Conservation (phyloP, 164 flowering plant genomes). For the Chimonanthus praecox region DNA sequence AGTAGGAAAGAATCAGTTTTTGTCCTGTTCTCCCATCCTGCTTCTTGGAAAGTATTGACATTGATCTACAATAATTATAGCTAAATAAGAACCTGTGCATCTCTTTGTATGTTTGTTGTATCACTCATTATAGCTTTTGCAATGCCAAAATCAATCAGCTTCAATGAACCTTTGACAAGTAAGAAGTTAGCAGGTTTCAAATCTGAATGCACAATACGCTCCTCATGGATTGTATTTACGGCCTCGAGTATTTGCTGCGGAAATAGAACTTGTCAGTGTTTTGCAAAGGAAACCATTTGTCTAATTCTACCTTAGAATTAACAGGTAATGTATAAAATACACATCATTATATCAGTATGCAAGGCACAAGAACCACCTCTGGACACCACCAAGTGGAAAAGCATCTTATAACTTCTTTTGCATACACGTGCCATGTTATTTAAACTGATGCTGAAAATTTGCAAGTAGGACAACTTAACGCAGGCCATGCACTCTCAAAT, state of each 20-base stretch:
- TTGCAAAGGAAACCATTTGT: not conserved
- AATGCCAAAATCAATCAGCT: slow-evolving; percentile 96
- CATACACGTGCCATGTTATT: not conserved
- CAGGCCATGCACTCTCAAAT: not conserved
- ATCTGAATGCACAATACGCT: slow-evolving; percentile 97
- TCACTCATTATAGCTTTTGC: slow-evolving; percentile 98
- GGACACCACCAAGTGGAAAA: not conserved
- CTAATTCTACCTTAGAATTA: no score
- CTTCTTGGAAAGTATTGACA: not conserved
- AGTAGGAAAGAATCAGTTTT: not conserved
- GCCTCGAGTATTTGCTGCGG: slow-evolving; percentile 95
- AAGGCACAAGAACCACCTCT: not conserved
- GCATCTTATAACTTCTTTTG: not conserved
- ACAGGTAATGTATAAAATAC: not conserved
- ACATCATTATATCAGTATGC: not conserved
- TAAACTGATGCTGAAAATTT: not conserved
- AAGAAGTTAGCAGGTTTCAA: slow-evolving; percentile 99
- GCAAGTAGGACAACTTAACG: not conserved
- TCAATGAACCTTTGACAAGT: slow-evolving; percentile 88
- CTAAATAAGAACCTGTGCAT: slow-evolving; percentile 67
- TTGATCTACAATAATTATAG: not conserved
- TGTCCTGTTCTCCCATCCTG: not conserved
- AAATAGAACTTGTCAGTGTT: slow-evolving; percentile 5
- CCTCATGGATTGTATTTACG: slow-evolving; percentile 94
- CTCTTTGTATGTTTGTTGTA: slow-evolving; percentile 96